Conservation (phyloP, 352 stramenopile species). For the Globisporangium cylindrosporum region DNA sequence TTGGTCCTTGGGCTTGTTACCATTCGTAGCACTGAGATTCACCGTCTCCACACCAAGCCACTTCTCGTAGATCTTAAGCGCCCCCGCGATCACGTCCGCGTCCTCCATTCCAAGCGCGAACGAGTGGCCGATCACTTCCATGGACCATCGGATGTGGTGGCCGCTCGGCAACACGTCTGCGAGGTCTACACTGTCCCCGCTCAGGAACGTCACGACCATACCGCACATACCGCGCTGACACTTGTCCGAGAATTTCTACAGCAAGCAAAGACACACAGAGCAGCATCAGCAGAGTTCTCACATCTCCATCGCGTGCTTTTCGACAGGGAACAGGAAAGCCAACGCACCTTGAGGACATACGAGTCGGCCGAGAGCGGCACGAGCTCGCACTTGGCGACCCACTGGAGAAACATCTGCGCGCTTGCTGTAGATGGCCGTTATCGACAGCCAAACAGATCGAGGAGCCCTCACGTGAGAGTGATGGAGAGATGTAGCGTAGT, state of each 20-base stretch:
- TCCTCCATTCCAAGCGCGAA: constrained; percentile 87
- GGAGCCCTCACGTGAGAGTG: not conserved
- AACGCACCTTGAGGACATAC: constrained; percentile 73
- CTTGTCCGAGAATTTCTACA: constrained; percentile 86
- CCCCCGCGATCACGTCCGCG: constrained; percentile 74
- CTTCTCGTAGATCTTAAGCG: constrained; percentile 75
- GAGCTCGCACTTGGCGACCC: constrained; percentile 87
- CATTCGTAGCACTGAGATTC: constrained; percentile 19
- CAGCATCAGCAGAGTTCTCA: not conserved
- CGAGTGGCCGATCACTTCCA: constrained; percentile 83
- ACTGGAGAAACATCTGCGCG: constrained; percentile 76
- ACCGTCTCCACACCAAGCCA: constrained; percentile 68
- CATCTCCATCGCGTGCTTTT: too few species aligned
- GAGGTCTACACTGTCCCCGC: constrained; percentile 45
- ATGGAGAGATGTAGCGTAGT: not conserved
- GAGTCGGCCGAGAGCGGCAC: constrained; percentile 62
- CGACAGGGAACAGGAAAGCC: not conserved
- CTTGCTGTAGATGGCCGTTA: not conserved
- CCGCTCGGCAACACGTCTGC: constrained; percentile 55
- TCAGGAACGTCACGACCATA: constrained; percentile 76
- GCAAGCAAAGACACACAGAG: not conserved
- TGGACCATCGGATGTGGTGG: constrained; percentile 82
- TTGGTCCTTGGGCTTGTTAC: constrained; percentile 45
- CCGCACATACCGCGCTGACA: constrained; percentile 82
- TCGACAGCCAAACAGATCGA: not conserved